Base-by-base conservation (phyloP, 2,329 filamentous ascomycete genomes). In the Ilyonectria robusta region DNA sequence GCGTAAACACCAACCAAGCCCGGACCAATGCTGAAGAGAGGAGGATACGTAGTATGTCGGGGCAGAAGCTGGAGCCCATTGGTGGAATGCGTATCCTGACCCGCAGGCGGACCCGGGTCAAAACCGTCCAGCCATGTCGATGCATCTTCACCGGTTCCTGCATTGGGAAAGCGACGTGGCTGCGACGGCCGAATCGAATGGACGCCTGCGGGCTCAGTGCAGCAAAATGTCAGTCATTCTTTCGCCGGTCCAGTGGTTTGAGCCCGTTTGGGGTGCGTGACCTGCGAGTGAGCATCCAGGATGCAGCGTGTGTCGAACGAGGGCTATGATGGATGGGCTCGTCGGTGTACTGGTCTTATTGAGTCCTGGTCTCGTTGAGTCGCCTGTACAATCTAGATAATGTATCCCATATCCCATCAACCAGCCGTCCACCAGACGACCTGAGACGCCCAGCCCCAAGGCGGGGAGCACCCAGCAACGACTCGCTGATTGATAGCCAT, bases 141-240 rank as follows among this genome's bases (percentile, higher is more conserved):
- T 42, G 29, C 67, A 62, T 72, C 58, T 74, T 78, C 70, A 77
- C 78, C 77, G 77, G 77, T 79, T 77, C 73, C 76, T 78, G 65
- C 58, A 78, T 76, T 74, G 68, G 76, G 76, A 76, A 76, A 73
- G 75, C 75, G 66, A 72, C 65, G 72, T 72, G 70, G 69, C 63
- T 70, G 72, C 62, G 61, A 69, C 62, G 67, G 68, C 57, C 55
- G 67, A 62, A 69, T 58, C 31, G 62, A 51, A 59, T 42, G 58
- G 48, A 55, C 54, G 62, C 23, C 29, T 60, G 47, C 17, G 26
- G 23, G 4, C 15, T 50, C 31, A 44, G 23, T 56, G n/a, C 44
- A 44, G 50, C 17, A n/a, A 37, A 35, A 35, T 42, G 42, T 31
- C 23, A 10, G 40, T 46, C 55, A 46, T 65, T 31, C 50, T 37